These are phyloP conservation scores for Penicillium malachiteum DNA, from an alignment of 495 filamentous ascomycete genomes.

Conservation along the genomic window DNA sequence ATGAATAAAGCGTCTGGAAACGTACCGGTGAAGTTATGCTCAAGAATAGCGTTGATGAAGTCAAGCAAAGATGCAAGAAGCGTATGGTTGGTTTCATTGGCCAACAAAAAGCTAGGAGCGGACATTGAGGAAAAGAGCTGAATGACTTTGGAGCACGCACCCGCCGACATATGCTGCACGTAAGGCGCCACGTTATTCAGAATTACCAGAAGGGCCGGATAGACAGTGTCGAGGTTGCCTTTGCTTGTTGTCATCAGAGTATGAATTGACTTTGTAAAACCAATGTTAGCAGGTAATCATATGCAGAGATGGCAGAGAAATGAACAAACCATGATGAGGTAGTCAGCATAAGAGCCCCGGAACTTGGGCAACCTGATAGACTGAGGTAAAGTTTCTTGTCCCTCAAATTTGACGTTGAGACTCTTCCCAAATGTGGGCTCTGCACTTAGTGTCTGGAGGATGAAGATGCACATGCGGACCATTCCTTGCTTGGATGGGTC, in stretches of 20 bases:
- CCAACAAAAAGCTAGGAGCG: slow-evolving; percentile 88
- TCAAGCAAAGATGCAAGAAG: slow-evolving; percentile 82
- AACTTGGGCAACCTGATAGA: slow-evolving; percentile 81
- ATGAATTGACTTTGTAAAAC: slow-evolving; percentile 72
- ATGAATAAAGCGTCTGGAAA: slow-evolving; percentile 4
- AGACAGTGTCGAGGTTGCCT: slow-evolving; percentile 86
- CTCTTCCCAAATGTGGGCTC: slow-evolving; percentile 89
- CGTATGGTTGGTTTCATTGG: slow-evolving; percentile 88
- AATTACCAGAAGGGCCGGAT: slow-evolving; percentile 88
- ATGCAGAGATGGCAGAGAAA: not conserved
- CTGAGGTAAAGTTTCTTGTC: slow-evolving; percentile 80
- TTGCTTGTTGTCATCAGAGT: slow-evolving; percentile 88
- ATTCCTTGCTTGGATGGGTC: slow-evolving; percentile 89
- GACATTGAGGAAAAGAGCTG: slow-evolving; percentile 95
- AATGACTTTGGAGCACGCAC: slow-evolving; percentile 76
- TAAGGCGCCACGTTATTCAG: slow-evolving; percentile 91
- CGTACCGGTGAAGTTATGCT: slow-evolving; percentile 85
- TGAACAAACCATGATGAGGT: slow-evolving; percentile 71
- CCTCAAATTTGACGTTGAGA: slow-evolving; percentile 85
- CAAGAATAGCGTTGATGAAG: slow-evolving; percentile 86
- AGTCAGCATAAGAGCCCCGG: slow-evolving; percentile 90
- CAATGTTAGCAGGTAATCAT: slow-evolving; percentile 28
- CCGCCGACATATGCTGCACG: slow-evolving; percentile 70
- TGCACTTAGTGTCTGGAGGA: slow-evolving; percentile 91
- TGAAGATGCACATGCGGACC: slow-evolving; percentile 94